These are phyloP conservation scores for Colletotrichum camelliae DNA, from an alignment of 2,329 filamentous ascomycete species.

Conservation along the genomic window DNA sequence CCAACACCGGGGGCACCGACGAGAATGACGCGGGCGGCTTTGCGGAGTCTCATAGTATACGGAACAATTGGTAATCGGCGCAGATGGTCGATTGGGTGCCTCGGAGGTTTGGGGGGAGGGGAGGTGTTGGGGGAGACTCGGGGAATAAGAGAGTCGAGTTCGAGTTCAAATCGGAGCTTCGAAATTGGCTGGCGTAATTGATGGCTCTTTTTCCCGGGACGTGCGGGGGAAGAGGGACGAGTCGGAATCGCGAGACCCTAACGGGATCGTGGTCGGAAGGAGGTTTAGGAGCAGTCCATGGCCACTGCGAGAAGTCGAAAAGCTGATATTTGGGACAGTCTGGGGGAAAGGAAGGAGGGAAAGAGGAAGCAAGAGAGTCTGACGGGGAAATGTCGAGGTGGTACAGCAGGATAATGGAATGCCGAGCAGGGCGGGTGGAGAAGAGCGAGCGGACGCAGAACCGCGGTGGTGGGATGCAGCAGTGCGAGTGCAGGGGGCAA, in stretches of 20 bases:
- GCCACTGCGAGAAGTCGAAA: background rate
- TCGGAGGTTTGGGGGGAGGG: background rate
- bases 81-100: background rate
- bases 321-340: background rate
- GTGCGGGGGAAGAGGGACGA: constrained; percentile 16
- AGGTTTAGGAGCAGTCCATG: constrained; percentile 17
- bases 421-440: constrained; percentile 20
- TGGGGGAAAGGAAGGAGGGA: background rate
- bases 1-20: constrained; percentile 96
- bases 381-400: background rate
- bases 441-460: constrained; percentile 15
- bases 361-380: background rate
- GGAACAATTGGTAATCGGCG: constrained; percentile 3
- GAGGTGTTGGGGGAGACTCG: background rate
- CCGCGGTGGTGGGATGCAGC: constrained; percentile 20
- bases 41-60: constrained; percentile 67
- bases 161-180: background rate
- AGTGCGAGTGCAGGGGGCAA: background rate
- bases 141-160: background rate
- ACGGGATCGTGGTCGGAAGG: constrained; percentile 13
- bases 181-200: constrained; percentile 7
- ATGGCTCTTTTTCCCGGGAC: constrained; percentile 5
- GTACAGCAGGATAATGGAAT: constrained; percentile 6
- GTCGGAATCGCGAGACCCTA: constrained; percentile 21
- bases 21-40: constrained; percentile 90